Base-by-base conservation (phyloP, 2,329 filamentous ascomycete genomes). In the Paecilomyces dactylethromorphus region DNA sequence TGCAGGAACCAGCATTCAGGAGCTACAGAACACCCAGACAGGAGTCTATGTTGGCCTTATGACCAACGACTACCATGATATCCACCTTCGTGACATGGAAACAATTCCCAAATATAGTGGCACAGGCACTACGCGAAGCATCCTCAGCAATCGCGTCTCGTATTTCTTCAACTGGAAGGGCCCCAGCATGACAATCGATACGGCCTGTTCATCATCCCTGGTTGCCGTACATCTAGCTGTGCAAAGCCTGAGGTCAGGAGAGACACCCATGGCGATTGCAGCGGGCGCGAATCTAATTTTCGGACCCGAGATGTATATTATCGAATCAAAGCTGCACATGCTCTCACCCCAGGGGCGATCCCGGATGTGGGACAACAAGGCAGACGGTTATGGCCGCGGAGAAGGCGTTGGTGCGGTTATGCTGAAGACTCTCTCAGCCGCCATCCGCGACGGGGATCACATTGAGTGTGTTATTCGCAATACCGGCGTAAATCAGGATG, bases 281-380 rank as follows among this genome's bases (percentile, higher is more conserved):
- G 59, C 62, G 22, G 68, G 68, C 1, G 56, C 67, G 7, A 67
- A 68, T 35, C 62, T 70, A 10, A 63, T 70, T 24, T 59, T 75
- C 2, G 67, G 66, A 18, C 72, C 71, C 0, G 35, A 69, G 15
- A 66, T 68, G 58, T 73, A 68, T 55, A 66, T 75, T 10, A 66
- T 68, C 5, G 65, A 70, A 57, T 67, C 67, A 55, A 69, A 72
- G 22, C 58, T 69, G 21, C 62, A 78, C 66, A 66, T 84, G 54
- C 77, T 86, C 24, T 82, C 81, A 1, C 78, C 82, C 32, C 77
- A 78, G 0, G 82, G 82, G 1, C 75, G 79, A 45, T 84, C 79
- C 13, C 79, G 77, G 55, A 81, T 76, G 69, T 81, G 74, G 70
- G 77, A 79, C 61, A 69, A 65, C 2, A 66, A 66, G 1, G 82